Percentiles rank a stretch among this genome's conserved stretches.
These are phyloP conservation scores for Triticum timopheevii DNA, from an alignment of 176 grass and related monocot species.

Conservation along the genomic window DNA sequence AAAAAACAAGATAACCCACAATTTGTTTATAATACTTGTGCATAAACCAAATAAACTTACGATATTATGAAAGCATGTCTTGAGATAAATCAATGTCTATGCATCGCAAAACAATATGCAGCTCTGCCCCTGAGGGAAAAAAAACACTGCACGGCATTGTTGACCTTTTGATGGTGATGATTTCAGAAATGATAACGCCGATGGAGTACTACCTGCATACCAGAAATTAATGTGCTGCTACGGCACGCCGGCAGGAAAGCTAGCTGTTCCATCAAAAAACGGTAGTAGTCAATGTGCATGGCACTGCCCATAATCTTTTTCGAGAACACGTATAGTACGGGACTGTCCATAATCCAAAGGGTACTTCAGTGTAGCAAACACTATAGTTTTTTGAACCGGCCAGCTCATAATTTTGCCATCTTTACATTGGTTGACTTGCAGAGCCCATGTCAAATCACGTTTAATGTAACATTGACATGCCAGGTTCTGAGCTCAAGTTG, in stretches of 20 bases:
- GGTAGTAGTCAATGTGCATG: conserved; percentile 23
- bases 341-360: background rate
- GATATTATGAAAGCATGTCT: background rate
- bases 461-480: conserved; percentile 33
- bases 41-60: background rate
- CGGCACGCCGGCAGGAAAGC: conserved; percentile 31
- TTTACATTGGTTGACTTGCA: conserved; percentile 15
- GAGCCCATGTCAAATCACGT: conserved; percentile 29
- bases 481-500: conserved; percentile 15
- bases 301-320: conserved; percentile 27
- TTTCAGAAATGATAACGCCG: conserved; percentile 43
- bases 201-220: background rate
- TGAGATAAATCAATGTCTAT: background rate
- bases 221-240: conserved; percentile 17
- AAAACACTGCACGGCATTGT: background rate
- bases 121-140: background rate
- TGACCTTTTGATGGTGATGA: background rate
- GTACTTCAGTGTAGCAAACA: background rate
- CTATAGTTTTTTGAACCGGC: conserved; percentile 10
- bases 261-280: conserved; percentile 40
- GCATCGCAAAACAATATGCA: background rate
- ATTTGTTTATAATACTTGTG: background rate
- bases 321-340: background rate
- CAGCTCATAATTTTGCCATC: conserved; percentile 20
- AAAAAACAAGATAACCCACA: background rate